These are phyloP conservation scores for Calonectria hongkongensis DNA, from an alignment of 2,329 filamentous ascomycete species.

Conservation along the genomic window DNA sequence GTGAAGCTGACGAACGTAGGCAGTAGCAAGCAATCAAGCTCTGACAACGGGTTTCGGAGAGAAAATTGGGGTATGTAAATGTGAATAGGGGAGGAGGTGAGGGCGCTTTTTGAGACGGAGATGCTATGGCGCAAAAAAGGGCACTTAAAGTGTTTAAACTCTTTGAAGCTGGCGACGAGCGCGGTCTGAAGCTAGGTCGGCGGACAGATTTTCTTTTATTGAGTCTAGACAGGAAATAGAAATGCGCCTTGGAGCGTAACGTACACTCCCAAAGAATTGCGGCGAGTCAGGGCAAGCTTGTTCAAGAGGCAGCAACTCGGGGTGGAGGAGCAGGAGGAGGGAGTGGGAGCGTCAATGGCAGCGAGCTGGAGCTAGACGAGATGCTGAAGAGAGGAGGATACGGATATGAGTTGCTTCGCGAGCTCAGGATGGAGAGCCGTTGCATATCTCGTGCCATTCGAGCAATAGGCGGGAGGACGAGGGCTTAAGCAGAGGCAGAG, in stretches of 20 bases:
- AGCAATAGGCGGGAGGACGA: conserved; percentile 57
- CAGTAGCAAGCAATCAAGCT: conserved; percentile 21
- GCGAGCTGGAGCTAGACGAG: conserved; percentile 23
- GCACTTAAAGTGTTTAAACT: conserved; percentile 21
- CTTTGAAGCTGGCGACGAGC: conserved; percentile 32
- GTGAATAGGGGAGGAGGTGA: conserved; percentile 17
- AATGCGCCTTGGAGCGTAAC: conserved; percentile 25
- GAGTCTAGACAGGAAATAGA: conserved; percentile 32
- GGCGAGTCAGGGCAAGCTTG: conserved; percentile 36
- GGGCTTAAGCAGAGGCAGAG: conserved; percentile 58
- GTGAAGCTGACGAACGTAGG: conserved; percentile 18
- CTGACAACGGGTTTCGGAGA: background rate
- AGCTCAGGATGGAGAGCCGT: conserved; percentile 61
- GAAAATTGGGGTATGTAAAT: background rate
- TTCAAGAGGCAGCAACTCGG: conserved; percentile 28
- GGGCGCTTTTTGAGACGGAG: background rate
- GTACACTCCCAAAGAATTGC: conserved; percentile 24
- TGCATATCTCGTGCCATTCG: conserved; percentile 66
- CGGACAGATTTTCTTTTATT: conserved; percentile 25
- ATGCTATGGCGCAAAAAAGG: background rate
- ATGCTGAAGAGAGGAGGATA: conserved; percentile 35
- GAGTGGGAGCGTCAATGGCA: conserved; percentile 34
- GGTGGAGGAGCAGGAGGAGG: conserved; percentile 24
- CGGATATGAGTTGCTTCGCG: conserved; percentile 57
- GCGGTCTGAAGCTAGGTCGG: conserved; percentile 19